A percentile compares a stretch with the other conserved stretches of the same genome.
phyloP scores from a whole-genome alignment of 108 stramenopile species.

The Cyclotella kingstonii region DNA sequence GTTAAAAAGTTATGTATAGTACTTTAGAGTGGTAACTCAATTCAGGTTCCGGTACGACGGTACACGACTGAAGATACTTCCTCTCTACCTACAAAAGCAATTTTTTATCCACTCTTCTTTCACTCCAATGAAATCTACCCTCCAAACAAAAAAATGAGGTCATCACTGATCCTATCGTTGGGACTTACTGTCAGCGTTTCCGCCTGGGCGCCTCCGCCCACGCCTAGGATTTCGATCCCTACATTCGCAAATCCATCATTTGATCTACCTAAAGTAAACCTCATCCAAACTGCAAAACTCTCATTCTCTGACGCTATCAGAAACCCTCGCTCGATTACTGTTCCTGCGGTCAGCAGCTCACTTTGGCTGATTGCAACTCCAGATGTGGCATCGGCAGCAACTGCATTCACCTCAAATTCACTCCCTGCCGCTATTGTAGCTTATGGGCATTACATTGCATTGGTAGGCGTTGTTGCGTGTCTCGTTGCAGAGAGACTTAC shows the following conservation, averaged over 20 bases:
- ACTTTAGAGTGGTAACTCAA: too few relatives aligned
- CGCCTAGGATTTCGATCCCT: conserved; percentile 2
- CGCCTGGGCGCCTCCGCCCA: conserved; percentile 35
- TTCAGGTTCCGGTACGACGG: too few relatives aligned
- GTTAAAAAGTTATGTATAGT: too few relatives aligned
- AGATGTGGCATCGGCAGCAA: conserved; percentile 44
- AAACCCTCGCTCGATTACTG: not conserved
- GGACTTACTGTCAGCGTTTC: conserved; percentile 5
- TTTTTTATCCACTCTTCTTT: too few relatives aligned
- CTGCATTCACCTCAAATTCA: conserved; percentile 41
- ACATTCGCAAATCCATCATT: conserved; percentile 11
- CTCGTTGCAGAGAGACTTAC: conserved; percentile 64
- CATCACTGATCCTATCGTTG: conserved; percentile 10
- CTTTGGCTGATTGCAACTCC: conserved; percentile 24
- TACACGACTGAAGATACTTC: too few relatives aligned
- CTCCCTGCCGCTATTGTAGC: conserved; percentile 63
- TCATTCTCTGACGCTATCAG: too few relatives aligned
- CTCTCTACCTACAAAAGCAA: too few relatives aligned
- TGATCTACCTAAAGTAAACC: conserved; percentile 21
- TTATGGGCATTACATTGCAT: conserved; percentile 67
- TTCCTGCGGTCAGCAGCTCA: conserved; percentile 15
- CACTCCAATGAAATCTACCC: too few relatives aligned
- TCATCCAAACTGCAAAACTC: conserved; percentile 1
- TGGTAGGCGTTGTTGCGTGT: conserved; percentile 54
- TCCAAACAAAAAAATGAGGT: conserved; percentile 12